Evolutionary conservation across 306 rosid genomes (phyloP).

Genomic region (Rosa chinensis): DNA sequence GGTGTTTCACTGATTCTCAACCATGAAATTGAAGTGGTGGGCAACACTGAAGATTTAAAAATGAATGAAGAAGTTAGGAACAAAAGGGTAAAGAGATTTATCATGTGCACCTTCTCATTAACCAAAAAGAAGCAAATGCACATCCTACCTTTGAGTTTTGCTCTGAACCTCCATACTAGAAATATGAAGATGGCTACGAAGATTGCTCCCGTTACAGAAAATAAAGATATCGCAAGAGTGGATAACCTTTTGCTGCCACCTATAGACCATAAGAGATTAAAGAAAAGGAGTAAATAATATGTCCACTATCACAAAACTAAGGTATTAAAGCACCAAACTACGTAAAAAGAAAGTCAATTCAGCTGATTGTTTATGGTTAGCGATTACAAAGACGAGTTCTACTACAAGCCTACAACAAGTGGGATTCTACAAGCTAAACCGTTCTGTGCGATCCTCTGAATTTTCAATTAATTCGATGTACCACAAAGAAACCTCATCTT

Average conservation of each 20-base stretch:
- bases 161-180: conserved; percentile 50
- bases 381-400: neutral
- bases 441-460: neutral
- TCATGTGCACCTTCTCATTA: neutral
- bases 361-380: neutral
- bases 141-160: conserved; percentile 55
- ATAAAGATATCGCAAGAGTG: conserved; percentile 27
- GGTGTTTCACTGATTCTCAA: conserved; percentile 37
- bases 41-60: conserved; percentile 28
- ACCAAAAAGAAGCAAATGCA: neutral
- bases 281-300: neutral
- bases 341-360: neutral
- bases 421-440: neutral
- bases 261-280: conserved; percentile 27
- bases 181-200: conserved; percentile 37
- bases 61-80: conserved; percentile 9
- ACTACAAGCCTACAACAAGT: neutral
- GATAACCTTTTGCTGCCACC: conserved; percentile 39
- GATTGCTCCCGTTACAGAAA: conserved; percentile 44
- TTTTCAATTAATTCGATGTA: neutral
- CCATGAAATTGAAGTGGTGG: conserved; percentile 44
- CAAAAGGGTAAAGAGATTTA: neutral
- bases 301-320: neutral
- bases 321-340: neutral
- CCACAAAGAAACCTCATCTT: neutral